phyloP scores from a whole-genome alignment of 768 basidiomycete genomes.

The Boletales sp. region DNA sequence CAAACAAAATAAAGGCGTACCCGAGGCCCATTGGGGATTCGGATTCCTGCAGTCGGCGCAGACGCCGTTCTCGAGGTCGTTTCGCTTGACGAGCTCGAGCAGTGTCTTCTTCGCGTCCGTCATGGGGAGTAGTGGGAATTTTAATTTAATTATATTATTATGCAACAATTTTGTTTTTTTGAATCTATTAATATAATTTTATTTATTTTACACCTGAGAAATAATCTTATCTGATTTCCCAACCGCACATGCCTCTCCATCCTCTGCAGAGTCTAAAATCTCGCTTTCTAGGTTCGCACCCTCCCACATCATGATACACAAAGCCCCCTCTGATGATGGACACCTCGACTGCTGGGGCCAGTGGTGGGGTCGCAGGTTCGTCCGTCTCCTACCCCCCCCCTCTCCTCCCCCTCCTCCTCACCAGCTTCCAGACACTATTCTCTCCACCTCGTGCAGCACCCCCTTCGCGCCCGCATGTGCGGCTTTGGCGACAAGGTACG shows the following conservation, averaged over 20 bases:
- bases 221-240: constrained; percentile 31
- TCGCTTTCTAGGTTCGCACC: neutral
- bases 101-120: constrained; percentile 61
- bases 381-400: constrained; percentile 4
- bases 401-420: constrained; percentile 3
- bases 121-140: neutral
- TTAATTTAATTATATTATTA: too few relatives aligned
- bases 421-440: constrained; percentile 61
- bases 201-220: constrained; percentile 10
- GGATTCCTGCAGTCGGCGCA: constrained; percentile 85
- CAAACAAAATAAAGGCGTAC: constrained; percentile 29
- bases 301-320: constrained; percentile 56
- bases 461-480: constrained; percentile 89
- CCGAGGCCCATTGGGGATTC: constrained; percentile 96
- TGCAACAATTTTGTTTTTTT: too few relatives aligned
- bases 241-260: neutral
- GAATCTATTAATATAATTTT: too few relatives aligned
- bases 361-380: constrained; percentile 63
- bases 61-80: constrained; percentile 68
- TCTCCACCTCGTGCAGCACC: constrained; percentile 83
- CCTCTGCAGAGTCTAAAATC: too few relatives aligned
- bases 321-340: constrained; percentile 39
- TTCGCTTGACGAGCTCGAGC: constrained; percentile 68
- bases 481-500: constrained; percentile 94
- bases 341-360: constrained; percentile 64